Conservation (phyloP, 1,284 basidiomycete genomes). For the Sporisorium exsertum region DNA sequence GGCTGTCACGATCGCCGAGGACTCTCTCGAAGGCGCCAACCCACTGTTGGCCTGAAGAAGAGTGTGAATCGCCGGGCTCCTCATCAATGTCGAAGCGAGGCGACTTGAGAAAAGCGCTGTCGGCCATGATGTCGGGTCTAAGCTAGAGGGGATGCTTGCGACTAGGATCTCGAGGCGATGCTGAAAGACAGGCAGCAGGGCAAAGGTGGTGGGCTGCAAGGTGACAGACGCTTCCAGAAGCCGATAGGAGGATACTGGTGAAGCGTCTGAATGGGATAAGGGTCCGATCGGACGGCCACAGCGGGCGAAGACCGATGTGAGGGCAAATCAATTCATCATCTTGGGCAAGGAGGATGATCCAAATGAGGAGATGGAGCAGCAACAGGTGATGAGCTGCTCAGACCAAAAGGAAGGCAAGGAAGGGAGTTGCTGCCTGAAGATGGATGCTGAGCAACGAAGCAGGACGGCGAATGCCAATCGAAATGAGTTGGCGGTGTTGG, state of each 20-base stretch:
- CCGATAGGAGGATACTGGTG: neutral
- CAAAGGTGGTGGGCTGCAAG: neutral
- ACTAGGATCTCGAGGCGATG: too few species aligned
- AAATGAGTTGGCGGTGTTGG: too few species aligned
- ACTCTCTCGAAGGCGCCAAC: constrained; percentile 65
- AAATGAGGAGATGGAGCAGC: constrained; percentile 23
- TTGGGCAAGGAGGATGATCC: constrained; percentile 16
- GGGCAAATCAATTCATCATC: constrained; percentile 37
- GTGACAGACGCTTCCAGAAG: neutral
- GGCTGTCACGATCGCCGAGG: constrained; percentile 59
- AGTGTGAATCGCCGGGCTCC: constrained; percentile 47
- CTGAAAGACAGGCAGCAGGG: neutral
- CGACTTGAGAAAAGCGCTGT: constrained; percentile 27
- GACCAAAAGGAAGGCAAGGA: neutral
- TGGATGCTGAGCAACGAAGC: neutral
- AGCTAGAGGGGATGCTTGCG: neutral
- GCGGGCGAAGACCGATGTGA: constrained; percentile 39
- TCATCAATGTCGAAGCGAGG: constrained; percentile 54
- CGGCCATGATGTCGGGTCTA: constrained; percentile 30
- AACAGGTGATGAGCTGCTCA: constrained; percentile 15
- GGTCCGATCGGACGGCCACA: constrained; percentile 46
- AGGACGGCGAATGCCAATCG: too few species aligned
- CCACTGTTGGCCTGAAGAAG: constrained; percentile 40
- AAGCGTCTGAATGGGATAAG: constrained; percentile 12
- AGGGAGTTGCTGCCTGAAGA: neutral